Evolutionary conservation across 2,329 filamentous ascomycete genomes (phyloP).

Genomic region (Alternaria consortialis): DNA sequence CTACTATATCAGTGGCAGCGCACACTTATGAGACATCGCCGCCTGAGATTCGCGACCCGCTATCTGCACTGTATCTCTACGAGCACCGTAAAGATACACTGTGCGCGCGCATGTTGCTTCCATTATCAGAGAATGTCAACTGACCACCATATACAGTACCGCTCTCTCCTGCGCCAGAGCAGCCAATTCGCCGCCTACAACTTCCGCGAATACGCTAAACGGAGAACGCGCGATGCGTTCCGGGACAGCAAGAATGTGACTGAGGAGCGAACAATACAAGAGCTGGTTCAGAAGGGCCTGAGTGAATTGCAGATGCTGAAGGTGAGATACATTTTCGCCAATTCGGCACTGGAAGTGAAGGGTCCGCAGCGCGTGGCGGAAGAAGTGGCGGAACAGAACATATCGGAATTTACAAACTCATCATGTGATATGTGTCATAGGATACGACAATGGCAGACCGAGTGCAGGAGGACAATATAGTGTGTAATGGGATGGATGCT

Average conservation of each 20-base stretch:
- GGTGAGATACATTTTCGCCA: conserved; percentile 61
- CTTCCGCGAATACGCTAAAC: conserved; percentile 94
- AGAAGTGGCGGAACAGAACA: not conserved
- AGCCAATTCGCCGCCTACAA: conserved; percentile 93
- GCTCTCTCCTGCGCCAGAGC: conserved; percentile 86
- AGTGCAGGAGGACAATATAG: not conserved
- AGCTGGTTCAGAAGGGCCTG: conserved; percentile 86
- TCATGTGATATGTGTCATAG: conserved; percentile 6
- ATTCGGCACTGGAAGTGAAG: not conserved
- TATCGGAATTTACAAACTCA: not conserved
- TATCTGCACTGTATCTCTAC: not conserved
- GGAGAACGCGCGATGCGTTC: conserved; percentile 90
- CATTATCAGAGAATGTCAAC: not conserved
- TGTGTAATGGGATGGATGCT: conserved; percentile 37
- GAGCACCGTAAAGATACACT: not conserved
- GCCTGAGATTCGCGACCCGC: not conserved
- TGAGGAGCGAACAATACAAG: conserved; percentile 81
- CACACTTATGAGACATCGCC: not conserved
- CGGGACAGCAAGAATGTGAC: conserved; percentile 77
- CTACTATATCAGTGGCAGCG: not conserved
- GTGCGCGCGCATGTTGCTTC: not conserved
- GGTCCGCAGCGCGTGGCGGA: not conserved
- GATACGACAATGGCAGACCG: not conserved
- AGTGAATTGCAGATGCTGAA: conserved; percentile 90
- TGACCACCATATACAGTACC: conserved; percentile 69